A percentile compares a stretch with the other conserved stretches of the same genome.
These are phyloP conservation scores for Skeletonema costatum DNA, from an alignment of 108 stramenopile species.

Conservation along the genomic window DNA sequence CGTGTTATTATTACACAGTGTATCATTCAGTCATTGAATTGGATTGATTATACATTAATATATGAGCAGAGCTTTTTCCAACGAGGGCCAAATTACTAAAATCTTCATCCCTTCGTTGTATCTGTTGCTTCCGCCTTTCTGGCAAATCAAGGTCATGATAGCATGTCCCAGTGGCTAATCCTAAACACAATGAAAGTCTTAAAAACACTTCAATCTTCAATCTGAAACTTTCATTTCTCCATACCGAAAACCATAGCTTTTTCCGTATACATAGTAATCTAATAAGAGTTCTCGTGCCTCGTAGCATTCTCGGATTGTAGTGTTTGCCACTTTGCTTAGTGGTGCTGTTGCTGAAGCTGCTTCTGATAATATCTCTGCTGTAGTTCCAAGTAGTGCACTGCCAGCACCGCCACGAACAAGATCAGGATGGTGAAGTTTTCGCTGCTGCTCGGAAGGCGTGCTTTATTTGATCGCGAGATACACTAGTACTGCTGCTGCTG, in stretches of 20 bases:
- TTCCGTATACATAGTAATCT: conserved; percentile 16
- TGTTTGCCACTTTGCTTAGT: background rate
- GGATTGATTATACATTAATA: background rate
- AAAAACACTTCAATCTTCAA: conserved; percentile 20
- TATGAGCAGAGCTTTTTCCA: background rate
- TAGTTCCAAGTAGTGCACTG: too few relatives aligned
- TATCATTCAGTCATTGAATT: background rate
- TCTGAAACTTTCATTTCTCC: conserved; percentile 11
- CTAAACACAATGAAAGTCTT: conserved; percentile 22
- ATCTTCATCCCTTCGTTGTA: background rate
- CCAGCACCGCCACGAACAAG: too few relatives aligned
- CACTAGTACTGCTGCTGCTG: background rate
- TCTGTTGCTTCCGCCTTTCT: conserved; percentile 16
- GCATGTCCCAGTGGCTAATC: conserved; percentile 11
- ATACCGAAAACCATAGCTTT: conserved; percentile 17
- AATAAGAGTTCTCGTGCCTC: conserved; percentile 15
- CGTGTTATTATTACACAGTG: conserved; percentile 39
- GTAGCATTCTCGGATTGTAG: conserved; percentile 16
- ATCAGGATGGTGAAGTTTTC: conserved; percentile 20
- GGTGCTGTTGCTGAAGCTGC: background rate
- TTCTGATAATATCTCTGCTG: background rate
- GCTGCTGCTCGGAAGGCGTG: conserved; percentile 18
- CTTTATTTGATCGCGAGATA: conserved; percentile 13
- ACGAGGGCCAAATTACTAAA: conserved; percentile 10
- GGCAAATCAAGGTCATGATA: conserved; percentile 17